These are phyloP conservation scores for Thymus quinquecostatus DNA, from an alignment of 257 asterid genomes.

Conservation along the genomic window DNA sequence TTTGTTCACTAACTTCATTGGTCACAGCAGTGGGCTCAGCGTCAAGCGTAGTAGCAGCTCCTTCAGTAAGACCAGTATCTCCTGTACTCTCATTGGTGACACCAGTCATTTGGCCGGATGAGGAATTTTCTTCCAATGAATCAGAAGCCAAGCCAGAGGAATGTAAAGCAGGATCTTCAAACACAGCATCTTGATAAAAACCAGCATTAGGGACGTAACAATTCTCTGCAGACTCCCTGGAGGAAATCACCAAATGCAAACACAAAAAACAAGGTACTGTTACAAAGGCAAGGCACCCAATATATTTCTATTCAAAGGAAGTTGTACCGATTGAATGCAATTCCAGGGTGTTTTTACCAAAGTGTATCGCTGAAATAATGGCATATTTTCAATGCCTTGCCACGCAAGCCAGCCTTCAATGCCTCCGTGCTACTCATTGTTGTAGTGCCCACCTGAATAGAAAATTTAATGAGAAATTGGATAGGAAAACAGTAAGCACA, in stretches of 20 bases:
- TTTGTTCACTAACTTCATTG: constrained; percentile 55
- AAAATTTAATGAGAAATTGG: constrained; percentile 14
- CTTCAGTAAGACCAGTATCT: constrained; percentile 43
- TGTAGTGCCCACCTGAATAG: constrained; percentile 81
- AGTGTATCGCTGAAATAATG: constrained; percentile 85
- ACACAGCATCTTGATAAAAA: constrained; percentile 78
- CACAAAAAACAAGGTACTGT: constrained; percentile 13
- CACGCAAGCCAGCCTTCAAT: constrained; percentile 82
- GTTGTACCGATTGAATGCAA: background rate
- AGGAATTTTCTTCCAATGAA: constrained; percentile 57
- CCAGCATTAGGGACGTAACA: constrained; percentile 90
- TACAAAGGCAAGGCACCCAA: background rate
- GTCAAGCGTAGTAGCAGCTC: constrained; percentile 36
- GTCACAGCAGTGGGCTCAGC: constrained; percentile 35
- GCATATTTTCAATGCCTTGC: constrained; percentile 80
- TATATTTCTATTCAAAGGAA: constrained; percentile 23
- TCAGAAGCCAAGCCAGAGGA: constrained; percentile 53
- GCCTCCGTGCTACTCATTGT: constrained; percentile 85
- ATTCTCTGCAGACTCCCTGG: constrained; percentile 82
- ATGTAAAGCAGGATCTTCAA: constrained; percentile 72
- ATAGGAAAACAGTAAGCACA: constrained; percentile 20
- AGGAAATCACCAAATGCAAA: constrained; percentile 24
- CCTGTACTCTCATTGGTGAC: constrained; percentile 40
- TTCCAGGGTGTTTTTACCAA: constrained; percentile 53
- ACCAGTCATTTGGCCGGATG: constrained; percentile 45